These are phyloP conservation scores for Neofusicoccum sp. DNA, from an alignment of 2,329 filamentous ascomycete genomes.

Conservation along the genomic window DNA sequence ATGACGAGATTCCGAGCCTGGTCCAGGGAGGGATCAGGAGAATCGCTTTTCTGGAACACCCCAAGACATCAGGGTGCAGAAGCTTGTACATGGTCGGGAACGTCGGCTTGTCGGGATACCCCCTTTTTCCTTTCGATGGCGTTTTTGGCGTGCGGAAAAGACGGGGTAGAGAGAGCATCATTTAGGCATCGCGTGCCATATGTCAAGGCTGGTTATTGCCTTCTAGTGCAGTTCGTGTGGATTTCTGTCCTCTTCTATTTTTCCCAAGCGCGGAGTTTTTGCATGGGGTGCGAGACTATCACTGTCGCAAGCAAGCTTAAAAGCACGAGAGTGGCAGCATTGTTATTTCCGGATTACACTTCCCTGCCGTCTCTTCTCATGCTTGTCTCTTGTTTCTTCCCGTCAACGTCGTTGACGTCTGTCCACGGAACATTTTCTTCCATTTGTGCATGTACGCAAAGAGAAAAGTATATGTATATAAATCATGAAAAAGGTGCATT, in stretches of 20 bases:
- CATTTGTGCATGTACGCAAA: not conserved
- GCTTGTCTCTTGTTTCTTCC: not conserved
- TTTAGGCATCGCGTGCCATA: slow-evolving; percentile 4
- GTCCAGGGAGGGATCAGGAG: not conserved
- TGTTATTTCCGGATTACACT: not conserved
- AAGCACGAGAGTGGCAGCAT: not conserved
- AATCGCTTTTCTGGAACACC: not conserved
- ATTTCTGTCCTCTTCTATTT: not conserved
- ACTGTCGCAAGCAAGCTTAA: not conserved
- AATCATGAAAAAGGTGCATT: not conserved
- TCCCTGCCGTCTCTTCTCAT: not conserved
- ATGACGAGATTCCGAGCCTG: not conserved
- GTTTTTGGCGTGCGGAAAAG: slow-evolving; percentile 6
- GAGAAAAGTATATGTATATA: not conserved
- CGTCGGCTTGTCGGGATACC: slow-evolving; percentile 7
- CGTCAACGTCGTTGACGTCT: not conserved
- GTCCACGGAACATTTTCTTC: not conserved
- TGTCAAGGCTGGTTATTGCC: not conserved
- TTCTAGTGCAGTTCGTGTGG: not conserved
- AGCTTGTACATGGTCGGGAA: not conserved
- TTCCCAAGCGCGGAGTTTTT: not conserved
- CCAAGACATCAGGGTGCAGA: not conserved
- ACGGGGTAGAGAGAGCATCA: not conserved
- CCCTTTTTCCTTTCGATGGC: slow-evolving; percentile 1
- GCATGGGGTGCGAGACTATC: not conserved